Evolutionary conservation across 768 basidiomycete species (phyloP), one percentile per base, ranked within the genome.

Genomic region (Serendipita sp.): DNA sequence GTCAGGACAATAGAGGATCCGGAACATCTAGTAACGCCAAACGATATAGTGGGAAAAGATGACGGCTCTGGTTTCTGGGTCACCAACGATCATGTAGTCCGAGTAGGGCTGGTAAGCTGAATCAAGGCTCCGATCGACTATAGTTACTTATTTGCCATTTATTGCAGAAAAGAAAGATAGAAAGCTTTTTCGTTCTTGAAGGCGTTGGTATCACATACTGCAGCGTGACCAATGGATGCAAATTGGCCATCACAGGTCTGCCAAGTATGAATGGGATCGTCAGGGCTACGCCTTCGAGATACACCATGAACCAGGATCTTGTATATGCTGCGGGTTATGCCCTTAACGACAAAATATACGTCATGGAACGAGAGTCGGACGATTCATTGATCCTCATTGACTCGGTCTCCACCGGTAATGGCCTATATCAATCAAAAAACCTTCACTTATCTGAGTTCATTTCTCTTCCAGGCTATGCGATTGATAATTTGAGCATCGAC

Each of bases 1-100:
- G 70, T 88, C 29, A 76, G 72, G 65, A 88, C 88, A 3, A 73
- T 88, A 18, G 72, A 77, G 40, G 78, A 84, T 69, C 74, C 78
- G 4, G 71, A 80, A 10, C 52, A 53, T 31, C 76, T 89, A 27
- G 44, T 78, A 10, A 81, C 85, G 3, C 88, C 88, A 1, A 89
- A 88, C 69, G 87, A 88, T 69, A 63, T 89, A 13, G 79, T 82
- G n/a, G 86, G 87, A 33, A 78, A 76, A 34, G 70, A 80, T 2
- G 83, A 87, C 66, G 85, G 85, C 31, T 75, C 79, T 65, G 80
- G 79, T 44, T 82, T 88, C 64, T 82, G 81, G 70, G 81, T 88
- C 69, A 85, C 86, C 34, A 90, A 89, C 68, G 85, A 87, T 65
- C 77, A 83, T 66, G 75, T 75, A 18, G 69, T 69, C 44, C 87